Percentiles rank a stretch among this genome's conserved stretches.
phyloP scores from a whole-genome alignment of 441 rosid species.

The Aleurites moluccanus region DNA sequence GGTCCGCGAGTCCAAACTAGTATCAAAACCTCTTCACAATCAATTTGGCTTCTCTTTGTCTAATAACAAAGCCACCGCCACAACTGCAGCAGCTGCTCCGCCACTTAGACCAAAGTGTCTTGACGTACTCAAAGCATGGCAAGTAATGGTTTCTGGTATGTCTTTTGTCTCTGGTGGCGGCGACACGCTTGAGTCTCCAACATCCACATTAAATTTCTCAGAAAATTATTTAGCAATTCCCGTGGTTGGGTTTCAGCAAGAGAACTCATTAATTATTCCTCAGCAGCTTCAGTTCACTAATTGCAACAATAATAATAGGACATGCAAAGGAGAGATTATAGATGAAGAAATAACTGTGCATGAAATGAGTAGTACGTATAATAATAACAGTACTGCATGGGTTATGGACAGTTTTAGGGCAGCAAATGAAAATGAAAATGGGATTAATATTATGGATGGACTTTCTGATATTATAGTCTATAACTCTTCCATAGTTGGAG shows the following conservation, averaged over 20 bases:
- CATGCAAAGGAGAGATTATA: background rate
- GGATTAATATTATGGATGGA: conserved; percentile 42
- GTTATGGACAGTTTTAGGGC: conserved; percentile 26
- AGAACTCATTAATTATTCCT: conserved; percentile 31
- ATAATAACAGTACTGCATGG: conserved; percentile 19
- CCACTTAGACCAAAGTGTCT: conserved; percentile 34
- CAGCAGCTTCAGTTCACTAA: conserved; percentile 36
- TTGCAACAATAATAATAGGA: background rate
- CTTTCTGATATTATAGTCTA: conserved; percentile 56
- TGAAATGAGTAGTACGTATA: conserved; percentile 13
- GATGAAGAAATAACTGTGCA: conserved; percentile 12
- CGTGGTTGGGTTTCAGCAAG: conserved; percentile 23
- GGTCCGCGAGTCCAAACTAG: conserved; percentile 31
- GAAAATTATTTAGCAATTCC: conserved; percentile 41
- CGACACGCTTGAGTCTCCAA: conserved; percentile 57
- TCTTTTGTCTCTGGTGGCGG: conserved; percentile 6
- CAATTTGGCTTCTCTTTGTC: background rate
- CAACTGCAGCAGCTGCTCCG: background rate
- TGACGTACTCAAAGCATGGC: conserved; percentile 44
- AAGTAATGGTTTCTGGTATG: conserved; percentile 28
- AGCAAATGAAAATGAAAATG: conserved; percentile 20
- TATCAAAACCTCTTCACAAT: background rate
- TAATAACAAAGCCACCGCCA: background rate
- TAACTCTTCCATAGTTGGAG: conserved; percentile 21
- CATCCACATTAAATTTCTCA: conserved; percentile 65